phyloP scores from a whole-genome alignment of 2,329 filamentous ascomycete species.

The Aspergillus versicolor region DNA sequence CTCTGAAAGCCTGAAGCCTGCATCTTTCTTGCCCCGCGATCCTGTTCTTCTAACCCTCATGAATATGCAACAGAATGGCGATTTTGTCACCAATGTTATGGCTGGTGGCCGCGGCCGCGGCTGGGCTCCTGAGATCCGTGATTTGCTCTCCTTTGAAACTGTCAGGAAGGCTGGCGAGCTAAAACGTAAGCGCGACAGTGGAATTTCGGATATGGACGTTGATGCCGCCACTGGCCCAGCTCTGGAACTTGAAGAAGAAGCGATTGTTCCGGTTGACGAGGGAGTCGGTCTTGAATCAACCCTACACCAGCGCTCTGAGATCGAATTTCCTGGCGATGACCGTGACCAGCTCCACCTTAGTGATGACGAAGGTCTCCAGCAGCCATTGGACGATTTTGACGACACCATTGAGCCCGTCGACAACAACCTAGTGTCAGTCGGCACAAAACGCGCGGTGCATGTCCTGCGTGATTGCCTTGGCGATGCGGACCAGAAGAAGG shows the following conservation, averaged over 20 bases:
- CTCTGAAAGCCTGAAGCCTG: slow-evolving; percentile 79
- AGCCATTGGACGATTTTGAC: slow-evolving; percentile 66
- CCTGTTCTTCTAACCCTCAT: slow-evolving; percentile 82
- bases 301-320: slow-evolving; percentile 56
- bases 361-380: slow-evolving; percentile 48
- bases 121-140: slow-evolving; percentile 90
- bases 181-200: slow-evolving; percentile 92
- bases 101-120: slow-evolving; percentile 72
- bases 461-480: slow-evolving; percentile 88
- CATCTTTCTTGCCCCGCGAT: slow-evolving; percentile 81
- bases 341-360: slow-evolving; percentile 47
- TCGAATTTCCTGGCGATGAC: slow-evolving; percentile 65
- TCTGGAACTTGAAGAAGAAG: slow-evolving; percentile 64
- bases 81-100: slow-evolving; percentile 84
- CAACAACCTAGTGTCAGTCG: slow-evolving; percentile 80
- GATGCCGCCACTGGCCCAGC: slow-evolving; percentile 64
- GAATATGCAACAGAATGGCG: slow-evolving; percentile 87
- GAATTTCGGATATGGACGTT: slow-evolving; percentile 75
- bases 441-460: slow-evolving; percentile 94
- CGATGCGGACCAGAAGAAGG: slow-evolving; percentile 69
- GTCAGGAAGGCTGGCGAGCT: slow-evolving; percentile 74
- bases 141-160: slow-evolving; percentile 84
- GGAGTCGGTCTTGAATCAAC: slow-evolving; percentile 53
- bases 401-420: slow-evolving; percentile 81
- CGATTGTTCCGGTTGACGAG: slow-evolving; percentile 48